Percentiles rank a stretch among this genome's conserved stretches.
These are phyloP conservation scores for Microcyclosporella mali DNA, from an alignment of 2,329 filamentous ascomycete genomes.

Conservation along the genomic window DNA sequence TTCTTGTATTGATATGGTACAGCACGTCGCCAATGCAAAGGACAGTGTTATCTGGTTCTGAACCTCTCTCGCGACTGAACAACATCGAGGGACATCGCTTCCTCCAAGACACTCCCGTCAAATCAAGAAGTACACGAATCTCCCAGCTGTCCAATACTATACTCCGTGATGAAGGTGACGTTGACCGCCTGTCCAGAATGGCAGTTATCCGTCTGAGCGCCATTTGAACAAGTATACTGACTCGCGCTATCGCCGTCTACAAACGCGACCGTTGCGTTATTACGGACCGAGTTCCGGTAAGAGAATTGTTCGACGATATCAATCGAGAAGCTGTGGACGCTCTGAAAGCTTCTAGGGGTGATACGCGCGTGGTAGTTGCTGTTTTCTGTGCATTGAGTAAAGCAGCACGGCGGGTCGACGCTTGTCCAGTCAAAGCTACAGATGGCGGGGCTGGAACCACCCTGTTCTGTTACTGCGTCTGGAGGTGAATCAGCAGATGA, in stretches of 20 bases:
- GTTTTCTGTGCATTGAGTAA: constrained; percentile 1
- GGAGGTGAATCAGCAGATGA: too few species aligned
- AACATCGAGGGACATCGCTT: too few species aligned
- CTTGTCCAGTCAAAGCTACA: constrained; percentile 13
- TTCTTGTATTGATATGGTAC: too few species aligned
- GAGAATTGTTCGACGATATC: constrained; percentile 10
- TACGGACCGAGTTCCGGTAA: constrained; percentile 3
- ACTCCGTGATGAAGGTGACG: too few species aligned
- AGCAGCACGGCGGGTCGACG: constrained; percentile 2
- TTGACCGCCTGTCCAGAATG: too few species aligned
- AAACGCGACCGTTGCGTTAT: constrained; percentile 6
- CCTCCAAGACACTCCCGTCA: too few species aligned
- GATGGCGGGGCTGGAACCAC: constrained; percentile 5
- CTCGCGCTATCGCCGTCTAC: background rate
- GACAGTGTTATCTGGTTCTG: too few species aligned
- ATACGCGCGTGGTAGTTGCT: constrained; percentile 7
- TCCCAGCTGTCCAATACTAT: too few species aligned
- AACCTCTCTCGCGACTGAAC: too few species aligned
- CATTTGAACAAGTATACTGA: background rate
- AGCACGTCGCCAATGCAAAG: too few species aligned
- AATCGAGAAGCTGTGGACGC: constrained; percentile 3
- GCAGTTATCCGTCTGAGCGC: background rate
- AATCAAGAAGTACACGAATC: too few species aligned
- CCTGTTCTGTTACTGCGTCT: constrained; percentile 16
- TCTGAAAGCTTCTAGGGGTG: too few species aligned